These are phyloP conservation scores for Ambrosiella cleistominuta DNA, from an alignment of 2,329 filamentous ascomycete species.

Conservation along the genomic window DNA sequence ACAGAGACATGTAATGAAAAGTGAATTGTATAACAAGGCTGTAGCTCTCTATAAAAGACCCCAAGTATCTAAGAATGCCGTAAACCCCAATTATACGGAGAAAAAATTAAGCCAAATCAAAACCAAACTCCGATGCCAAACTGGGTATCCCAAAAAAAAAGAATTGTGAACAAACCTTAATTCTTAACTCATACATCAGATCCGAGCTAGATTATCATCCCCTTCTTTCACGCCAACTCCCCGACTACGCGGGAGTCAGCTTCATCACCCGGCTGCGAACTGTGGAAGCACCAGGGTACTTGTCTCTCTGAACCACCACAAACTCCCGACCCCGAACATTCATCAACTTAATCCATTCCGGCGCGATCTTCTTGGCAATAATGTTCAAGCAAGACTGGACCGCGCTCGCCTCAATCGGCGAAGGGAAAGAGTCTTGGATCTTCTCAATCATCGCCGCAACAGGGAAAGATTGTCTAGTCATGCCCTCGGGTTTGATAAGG, in stretches of 20 bases:
- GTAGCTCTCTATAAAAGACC: not conserved
- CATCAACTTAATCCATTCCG: conserved; percentile 37
- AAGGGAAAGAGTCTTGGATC: conserved; percentile 48
- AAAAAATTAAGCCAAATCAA: conserved; percentile 2
- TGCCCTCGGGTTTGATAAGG: conserved; percentile 30
- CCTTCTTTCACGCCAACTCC: not conserved
- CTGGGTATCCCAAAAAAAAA: conserved; percentile 8
- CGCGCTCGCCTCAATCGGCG: conserved; percentile 36
- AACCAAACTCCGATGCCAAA: conserved; percentile 1
- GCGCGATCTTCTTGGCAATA: conserved; percentile 36
- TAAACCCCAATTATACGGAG: not conserved
- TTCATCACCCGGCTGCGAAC: conserved; percentile 20
- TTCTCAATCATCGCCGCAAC: conserved; percentile 46
- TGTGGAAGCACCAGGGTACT: conserved; percentile 23
- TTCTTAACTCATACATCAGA: not conserved
- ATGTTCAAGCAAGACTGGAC: conserved; percentile 31
- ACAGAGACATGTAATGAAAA: not conserved
- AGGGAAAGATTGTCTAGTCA: conserved; percentile 45
- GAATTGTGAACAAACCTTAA: conserved; percentile 4
- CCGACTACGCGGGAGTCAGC: not conserved
- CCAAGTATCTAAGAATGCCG: not conserved
- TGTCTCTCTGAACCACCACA: conserved; percentile 33
- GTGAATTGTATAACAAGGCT: not conserved
- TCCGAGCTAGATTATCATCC: not conserved
- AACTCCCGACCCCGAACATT: conserved; percentile 36